Evolutionary conservation across 306 rosid species (phyloP), one percentile per base, ranked within the genome.

Genomic region (Pyrus bretschneideri): DNA sequence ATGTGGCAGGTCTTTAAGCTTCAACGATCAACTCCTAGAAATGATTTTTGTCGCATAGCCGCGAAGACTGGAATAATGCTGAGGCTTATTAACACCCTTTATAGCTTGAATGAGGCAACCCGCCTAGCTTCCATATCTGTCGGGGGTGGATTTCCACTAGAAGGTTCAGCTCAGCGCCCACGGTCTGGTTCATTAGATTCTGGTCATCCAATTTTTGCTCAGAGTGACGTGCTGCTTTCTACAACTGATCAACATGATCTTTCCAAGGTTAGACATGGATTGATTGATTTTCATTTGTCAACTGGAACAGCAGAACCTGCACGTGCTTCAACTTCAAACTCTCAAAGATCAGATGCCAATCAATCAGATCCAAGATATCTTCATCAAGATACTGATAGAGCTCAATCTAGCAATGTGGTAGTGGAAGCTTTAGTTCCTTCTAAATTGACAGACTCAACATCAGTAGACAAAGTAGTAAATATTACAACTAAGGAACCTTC

Each of bases 1-100:
- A 96, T 96, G 96, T 96, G 99, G 99, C 99, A 96, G 80, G 93
- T 96, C 78, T 96, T 96, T 83, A 92, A 92, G 92, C 99, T 96
- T 83, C 98, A 96, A 87, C 92, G 92, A 62, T 91, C 98, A 76
- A 96, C 97, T 4, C 98, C 92, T 76, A 91, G 92, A 85, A 92
- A 96, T 84, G 97, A 91, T 81, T 96, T 96, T 72, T 92, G 98
- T 82, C 93, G 98, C 61, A 96, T 96, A 78, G 97, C 98, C 40
- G 98, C 98, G 33, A 92, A 92, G 82, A 89, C 87, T 81, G 99
- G 99, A 82, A 92, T 96, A 82, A 93, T 96, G 63, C 81, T 85
- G 82, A 90, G 99, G 88, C 99, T 96, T 55, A 96, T 96, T 79
- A 96, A 96, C 87, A 92, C 99, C 21, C 98, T 96, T 44, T 81